Conservation (phyloP, 2,329 filamentous ascomycete genomes). For the Penicillium sp. region DNA sequence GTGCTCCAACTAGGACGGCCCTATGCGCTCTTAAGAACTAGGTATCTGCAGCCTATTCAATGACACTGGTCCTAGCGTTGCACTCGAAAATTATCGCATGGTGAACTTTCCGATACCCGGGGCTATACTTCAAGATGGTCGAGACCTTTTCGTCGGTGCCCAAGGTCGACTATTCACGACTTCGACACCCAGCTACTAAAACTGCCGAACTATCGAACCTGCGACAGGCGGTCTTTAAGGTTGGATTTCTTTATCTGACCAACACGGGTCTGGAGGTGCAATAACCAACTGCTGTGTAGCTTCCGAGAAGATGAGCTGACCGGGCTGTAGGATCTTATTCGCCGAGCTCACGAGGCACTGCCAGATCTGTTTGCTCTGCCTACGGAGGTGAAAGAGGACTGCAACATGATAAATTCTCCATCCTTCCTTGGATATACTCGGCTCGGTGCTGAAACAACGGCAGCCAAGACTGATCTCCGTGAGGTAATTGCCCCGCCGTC, state of each 20-base stretch:
- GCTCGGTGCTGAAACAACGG: slow-evolving; percentile 35
- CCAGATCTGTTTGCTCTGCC: slow-evolving; percentile 27
- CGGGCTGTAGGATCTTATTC: slow-evolving; percentile 19
- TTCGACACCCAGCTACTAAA: slow-evolving; percentile 25
- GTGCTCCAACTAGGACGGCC: background rate
- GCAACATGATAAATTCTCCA: slow-evolving; percentile 34
- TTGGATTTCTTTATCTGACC: slow-evolving; percentile 35
- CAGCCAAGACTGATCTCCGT: slow-evolving; percentile 28
- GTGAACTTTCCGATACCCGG: too few species aligned
- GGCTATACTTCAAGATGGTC: slow-evolving; percentile 12
- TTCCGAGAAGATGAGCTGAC: background rate
- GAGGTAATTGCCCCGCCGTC: slow-evolving; percentile 21
- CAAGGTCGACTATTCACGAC: slow-evolving; percentile 27
- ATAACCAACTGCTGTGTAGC: background rate
- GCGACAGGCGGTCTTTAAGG: slow-evolving; percentile 33
- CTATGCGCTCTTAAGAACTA: too few species aligned
- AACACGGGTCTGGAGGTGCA: slow-evolving; percentile 35
- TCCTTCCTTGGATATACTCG: slow-evolving; percentile 34
- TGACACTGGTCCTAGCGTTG: background rate
- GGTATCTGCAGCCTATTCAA: background rate
- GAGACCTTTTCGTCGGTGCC: slow-evolving; percentile 31
- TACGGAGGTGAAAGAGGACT: slow-evolving; percentile 23
- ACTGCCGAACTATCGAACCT: slow-evolving; percentile 23
- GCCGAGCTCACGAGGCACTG: slow-evolving; percentile 20
- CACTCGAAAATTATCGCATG: background rate